These are phyloP conservation scores for Whalleya microplaca DNA, from an alignment of 2,329 filamentous ascomycete genomes.

Conservation along the genomic window DNA sequence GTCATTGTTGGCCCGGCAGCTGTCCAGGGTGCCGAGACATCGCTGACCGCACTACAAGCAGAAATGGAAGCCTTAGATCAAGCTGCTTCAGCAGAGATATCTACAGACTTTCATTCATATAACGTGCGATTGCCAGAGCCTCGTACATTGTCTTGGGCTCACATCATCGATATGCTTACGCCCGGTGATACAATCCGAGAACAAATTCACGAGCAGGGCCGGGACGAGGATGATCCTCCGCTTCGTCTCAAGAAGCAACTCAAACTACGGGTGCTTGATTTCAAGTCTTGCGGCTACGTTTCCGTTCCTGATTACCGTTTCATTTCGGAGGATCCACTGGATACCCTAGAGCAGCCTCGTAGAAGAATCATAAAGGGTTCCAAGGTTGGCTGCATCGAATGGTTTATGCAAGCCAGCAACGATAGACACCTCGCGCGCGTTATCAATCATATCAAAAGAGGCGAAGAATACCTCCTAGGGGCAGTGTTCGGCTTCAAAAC, in stretches of 20 bases:
- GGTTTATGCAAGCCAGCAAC: constrained; percentile 41
- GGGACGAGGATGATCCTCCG: neutral
- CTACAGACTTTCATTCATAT: no score
- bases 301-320: constrained; percentile 40
- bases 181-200: constrained; percentile 40
- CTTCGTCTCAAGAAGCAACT: constrained; percentile 10
- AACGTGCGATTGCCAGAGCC: constrained; percentile 23
- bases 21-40: no score
- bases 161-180: constrained; percentile 48
- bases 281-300: constrained; percentile 67
- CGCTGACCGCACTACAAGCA: no score
- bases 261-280: constrained; percentile 46
- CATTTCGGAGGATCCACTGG: constrained; percentile 32
- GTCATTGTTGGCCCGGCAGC: no score
- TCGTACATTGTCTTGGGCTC: constrained; percentile 44
- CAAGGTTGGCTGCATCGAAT: constrained; percentile 13
- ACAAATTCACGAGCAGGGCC: constrained; percentile 7
- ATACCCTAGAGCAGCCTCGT: constrained; percentile 5
- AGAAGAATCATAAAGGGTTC: no score
- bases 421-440: constrained; percentile 44
- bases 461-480: constrained; percentile 38
- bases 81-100: no score
- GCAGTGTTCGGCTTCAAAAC: constrained; percentile 40
- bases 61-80: no score
- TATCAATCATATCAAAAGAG: constrained; percentile 31